Base-by-base conservation (phyloP, 176 grass and related monocot species). In the Pontederia paniculata region DNA sequence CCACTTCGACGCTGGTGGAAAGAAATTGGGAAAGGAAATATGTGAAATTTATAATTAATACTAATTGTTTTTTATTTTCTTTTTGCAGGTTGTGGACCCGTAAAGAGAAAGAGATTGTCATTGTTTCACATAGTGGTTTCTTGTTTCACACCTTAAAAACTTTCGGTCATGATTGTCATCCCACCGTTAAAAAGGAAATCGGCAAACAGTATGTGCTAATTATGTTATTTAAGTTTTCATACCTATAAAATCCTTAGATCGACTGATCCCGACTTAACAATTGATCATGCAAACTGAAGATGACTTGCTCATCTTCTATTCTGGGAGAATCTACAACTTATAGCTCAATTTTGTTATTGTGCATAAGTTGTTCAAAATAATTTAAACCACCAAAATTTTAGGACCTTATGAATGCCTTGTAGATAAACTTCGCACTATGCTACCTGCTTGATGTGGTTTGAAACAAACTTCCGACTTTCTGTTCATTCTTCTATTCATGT, bases 81-180 rank as follows among this genome's bases (percentile, higher is more conserved):
- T n/a, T 50, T 74, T 79, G 54, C 73, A 97, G 93, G 93, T 81
- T 97, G 69, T 90, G 86, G 86, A 90, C 83, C 65, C 78, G 93
- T 25, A 68, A 90, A 63, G 93, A 97, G 65, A 88, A 69, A 25
- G 86, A 90, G 75, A 90, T 90, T 74, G 86, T 80, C 71, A 62
- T 97, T 14, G 77, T 90, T 50, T 90, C 62, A 16, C 93, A 97
- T 54, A 90, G 86, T 15, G 83, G 77, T 23, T 87, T 97, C 60
- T 82, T 97, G 50, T 60, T 16, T 45, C 80, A 82, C 45, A 97
- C 79, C 51, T 78, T 97, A 0, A 83, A 58, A 62, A 74, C 10
- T 65, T 97, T 81, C 18, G 78, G 83, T 20, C 69, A 63, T 23
- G 93, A 73, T 44, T 84, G 80, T 2, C 93, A 97, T 88, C 86